Conservation (phyloP, 192 early-diverging fungal genomes). For the Linnemannia hyalina region DNA sequence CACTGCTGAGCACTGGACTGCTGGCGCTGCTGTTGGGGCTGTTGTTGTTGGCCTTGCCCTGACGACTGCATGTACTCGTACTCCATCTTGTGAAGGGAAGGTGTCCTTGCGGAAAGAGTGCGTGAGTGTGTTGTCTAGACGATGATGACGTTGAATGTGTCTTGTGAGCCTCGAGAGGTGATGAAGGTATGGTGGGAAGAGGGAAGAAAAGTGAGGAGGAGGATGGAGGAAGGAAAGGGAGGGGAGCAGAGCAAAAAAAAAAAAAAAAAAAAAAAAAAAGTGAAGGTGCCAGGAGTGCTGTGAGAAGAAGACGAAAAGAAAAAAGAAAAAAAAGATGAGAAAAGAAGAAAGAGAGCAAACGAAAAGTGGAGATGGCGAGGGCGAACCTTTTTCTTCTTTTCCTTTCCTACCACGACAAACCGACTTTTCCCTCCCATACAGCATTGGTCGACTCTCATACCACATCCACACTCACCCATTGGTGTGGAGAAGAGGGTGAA, state of each 20-base stretch:
- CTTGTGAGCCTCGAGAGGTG: background rate
- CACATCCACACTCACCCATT: no score
- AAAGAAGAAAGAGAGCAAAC: background rate
- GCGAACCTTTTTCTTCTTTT: background rate
- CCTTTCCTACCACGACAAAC: no score
- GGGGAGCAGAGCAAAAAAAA: background rate
- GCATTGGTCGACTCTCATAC: no score
- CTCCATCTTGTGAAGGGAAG: conserved; percentile 13
- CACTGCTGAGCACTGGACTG: conserved; percentile 4
- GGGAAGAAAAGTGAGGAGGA: background rate
- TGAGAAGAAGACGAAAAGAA: background rate
- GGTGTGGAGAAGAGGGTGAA: no score
- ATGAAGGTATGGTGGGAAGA: background rate
- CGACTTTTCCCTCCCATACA: no score
- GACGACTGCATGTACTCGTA: conserved; percentile 25
- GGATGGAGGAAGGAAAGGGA: background rate
- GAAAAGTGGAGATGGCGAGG: background rate
- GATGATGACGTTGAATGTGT: background rate
- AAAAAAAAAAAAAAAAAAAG: background rate
- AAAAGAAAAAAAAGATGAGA: background rate
- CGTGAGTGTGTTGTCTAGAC: background rate
- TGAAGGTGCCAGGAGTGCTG: background rate
- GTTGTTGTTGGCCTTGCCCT: conserved; percentile 10
- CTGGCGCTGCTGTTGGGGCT: conserved; percentile 22
- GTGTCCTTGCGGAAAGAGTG: background rate